Percentiles rank a stretch among this genome's conserved stretches.
phyloP scores from a whole-genome alignment of 306 rosid genomes.

The Erythrophleum fordii region DNA sequence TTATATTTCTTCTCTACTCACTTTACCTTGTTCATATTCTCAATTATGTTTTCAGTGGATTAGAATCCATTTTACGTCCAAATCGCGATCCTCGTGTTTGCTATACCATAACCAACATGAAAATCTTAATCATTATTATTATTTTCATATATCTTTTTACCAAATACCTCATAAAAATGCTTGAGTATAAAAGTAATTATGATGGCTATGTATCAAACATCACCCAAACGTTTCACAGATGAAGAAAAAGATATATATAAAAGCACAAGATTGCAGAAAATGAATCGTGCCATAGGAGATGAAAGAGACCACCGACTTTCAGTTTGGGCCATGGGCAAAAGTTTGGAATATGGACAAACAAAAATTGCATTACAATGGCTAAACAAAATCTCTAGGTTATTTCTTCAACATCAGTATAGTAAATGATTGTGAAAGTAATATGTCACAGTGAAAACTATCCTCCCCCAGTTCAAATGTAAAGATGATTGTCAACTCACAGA shows the following conservation, averaged over 20 bases:
- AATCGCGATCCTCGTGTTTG: not conserved
- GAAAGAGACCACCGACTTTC: not conserved
- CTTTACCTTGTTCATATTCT: too few relatives aligned
- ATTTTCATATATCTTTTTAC: not conserved
- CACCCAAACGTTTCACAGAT: too few relatives aligned
- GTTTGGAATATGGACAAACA: not conserved
- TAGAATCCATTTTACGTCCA: too few relatives aligned
- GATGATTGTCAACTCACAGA: not conserved
- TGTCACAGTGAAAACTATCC: not conserved
- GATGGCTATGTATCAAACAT: too few relatives aligned
- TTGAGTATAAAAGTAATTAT: too few relatives aligned
- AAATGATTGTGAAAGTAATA: slow-evolving; percentile 7
- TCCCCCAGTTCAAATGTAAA: not conserved
- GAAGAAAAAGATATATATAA: too few relatives aligned
- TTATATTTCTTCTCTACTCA: too few relatives aligned
- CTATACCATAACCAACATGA: too few relatives aligned
- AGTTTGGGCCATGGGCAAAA: not conserved
- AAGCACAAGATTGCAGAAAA: not conserved
- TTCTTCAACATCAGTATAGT: not conserved
- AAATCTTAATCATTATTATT: not conserved
- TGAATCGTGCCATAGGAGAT: not conserved
- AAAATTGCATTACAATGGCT: slow-evolving; percentile 2
- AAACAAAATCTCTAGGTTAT: not conserved
- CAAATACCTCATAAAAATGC: not conserved
- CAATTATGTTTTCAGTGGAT: too few relatives aligned